A percentile compares a stretch with the other conserved stretches of the same genome.
These are phyloP conservation scores for Fusarium oligoseptatum DNA, from an alignment of 2,329 filamentous ascomycete genomes.

Conservation along the genomic window DNA sequence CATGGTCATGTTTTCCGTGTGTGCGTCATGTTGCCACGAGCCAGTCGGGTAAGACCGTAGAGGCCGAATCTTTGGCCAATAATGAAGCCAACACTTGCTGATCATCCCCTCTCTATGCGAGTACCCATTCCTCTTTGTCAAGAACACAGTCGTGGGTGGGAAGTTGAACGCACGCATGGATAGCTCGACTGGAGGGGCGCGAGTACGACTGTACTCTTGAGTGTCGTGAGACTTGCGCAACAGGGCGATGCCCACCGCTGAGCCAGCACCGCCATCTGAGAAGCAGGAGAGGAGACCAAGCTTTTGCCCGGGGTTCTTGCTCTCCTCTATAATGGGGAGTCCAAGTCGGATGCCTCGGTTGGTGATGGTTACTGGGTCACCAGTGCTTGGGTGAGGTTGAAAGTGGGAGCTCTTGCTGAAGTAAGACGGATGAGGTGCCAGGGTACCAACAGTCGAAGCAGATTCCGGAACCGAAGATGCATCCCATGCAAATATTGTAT, in stretches of 20 bases:
- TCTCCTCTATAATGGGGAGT: conserved; percentile 1
- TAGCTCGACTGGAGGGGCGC: background rate
- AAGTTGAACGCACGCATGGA: background rate
- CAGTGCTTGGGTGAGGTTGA: conserved; percentile 15
- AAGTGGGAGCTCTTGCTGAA: conserved; percentile 20
- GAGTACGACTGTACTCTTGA: conserved; percentile 23
- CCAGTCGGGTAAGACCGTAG: background rate
- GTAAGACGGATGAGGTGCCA: conserved; percentile 27
- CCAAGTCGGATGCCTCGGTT: conserved; percentile 35
- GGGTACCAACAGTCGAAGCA: conserved; percentile 23
- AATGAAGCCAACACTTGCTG: conserved; percentile 20
- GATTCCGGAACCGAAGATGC: conserved; percentile 12
- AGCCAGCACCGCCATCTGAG: conserved; percentile 12
- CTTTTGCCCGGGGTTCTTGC: background rate
- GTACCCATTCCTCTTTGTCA: conserved; percentile 14
- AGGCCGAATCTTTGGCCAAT: background rate
- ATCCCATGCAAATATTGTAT: conserved; percentile 42
- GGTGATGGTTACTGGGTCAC: conserved; percentile 24
- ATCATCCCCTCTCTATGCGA: background rate
- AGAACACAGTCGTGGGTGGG: conserved; percentile 13
- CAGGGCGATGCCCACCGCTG: conserved; percentile 13
- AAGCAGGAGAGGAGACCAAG: conserved; percentile 26
- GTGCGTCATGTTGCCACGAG: conserved; percentile 11
- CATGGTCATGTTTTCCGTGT: conserved; percentile 19
- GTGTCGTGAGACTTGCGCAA: background rate